These are phyloP conservation scores for Pugionium cornutum DNA, from an alignment of 345 rosid genomes.

Conservation along the genomic window DNA sequence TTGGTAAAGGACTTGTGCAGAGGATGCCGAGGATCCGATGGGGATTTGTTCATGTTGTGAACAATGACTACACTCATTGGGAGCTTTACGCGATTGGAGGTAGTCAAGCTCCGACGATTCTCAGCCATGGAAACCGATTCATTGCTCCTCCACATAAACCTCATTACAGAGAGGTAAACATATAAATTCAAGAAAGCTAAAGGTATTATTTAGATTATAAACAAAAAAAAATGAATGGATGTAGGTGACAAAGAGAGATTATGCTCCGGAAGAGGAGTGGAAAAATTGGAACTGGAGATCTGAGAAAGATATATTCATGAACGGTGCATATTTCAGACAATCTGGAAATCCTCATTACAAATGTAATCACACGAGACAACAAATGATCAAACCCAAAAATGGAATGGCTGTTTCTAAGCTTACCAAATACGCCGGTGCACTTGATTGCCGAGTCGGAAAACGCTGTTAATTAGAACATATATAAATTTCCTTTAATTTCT, in stretches of 20 bases:
- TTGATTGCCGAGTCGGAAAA: slow-evolving; percentile 38
- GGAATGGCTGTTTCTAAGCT: slow-evolving; percentile 38
- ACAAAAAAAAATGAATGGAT: not conserved
- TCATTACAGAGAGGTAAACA: slow-evolving; percentile 44
- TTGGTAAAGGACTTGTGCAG: slow-evolving; percentile 63
- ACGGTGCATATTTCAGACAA: slow-evolving; percentile 60
- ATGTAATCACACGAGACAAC: slow-evolving; percentile 4
- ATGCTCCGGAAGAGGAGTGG: slow-evolving; percentile 53
- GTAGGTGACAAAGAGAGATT: slow-evolving; percentile 64
- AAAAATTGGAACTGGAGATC: slow-evolving; percentile 71
- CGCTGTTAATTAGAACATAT: slow-evolving; percentile 26
- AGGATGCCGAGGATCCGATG: slow-evolving; percentile 74
- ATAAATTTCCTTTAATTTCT: not conserved
- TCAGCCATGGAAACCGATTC: slow-evolving; percentile 72
- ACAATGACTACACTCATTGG: slow-evolving; percentile 75
- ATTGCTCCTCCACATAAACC: slow-evolving; percentile 49
- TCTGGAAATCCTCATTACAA: slow-evolving; percentile 45
- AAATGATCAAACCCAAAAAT: slow-evolving; percentile 46
- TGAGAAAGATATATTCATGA: slow-evolving; percentile 60
- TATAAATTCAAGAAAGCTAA: no score
- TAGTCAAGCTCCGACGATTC: slow-evolving; percentile 55
- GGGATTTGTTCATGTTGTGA: slow-evolving; percentile 70
- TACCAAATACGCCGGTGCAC: slow-evolving; percentile 48
- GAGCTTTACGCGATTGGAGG: slow-evolving; percentile 76
- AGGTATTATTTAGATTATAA: no score